Base-by-base conservation (phyloP, 2,329 filamentous ascomycete genomes). In the Aspergillus sp. region DNA sequence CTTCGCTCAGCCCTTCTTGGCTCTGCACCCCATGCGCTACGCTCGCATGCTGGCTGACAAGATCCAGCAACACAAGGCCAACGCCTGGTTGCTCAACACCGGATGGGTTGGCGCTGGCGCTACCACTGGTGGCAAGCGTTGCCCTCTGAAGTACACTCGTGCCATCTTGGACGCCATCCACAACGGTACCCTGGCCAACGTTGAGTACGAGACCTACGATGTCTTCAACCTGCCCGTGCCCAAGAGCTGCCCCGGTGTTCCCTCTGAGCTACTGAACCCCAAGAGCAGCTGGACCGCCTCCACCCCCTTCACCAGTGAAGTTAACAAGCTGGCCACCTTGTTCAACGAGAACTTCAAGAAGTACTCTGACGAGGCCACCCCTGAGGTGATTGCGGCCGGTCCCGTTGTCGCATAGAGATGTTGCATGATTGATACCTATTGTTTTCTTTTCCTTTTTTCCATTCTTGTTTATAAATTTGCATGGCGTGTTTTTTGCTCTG, bases 281-380 rank as follows among this genome's bases (percentile, higher is more conserved):
- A 83, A 85, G 72, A 90, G 85, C 69, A 88, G 86, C 59, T 98
- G 93, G 93, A 94, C 85, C 33, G 84, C 84, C 33, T 86, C 88
- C 37, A 75, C 78, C 40, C 83, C 88, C 73, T 97, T 97, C 81
- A 79, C 83, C 63, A 76, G 76, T 41, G 91, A 96, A 71, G 91
- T 97, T 36, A 85, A 78, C 69, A 97, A 96, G 79, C 83, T 98
- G 31, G 93, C 85, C 60, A 76, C 73, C 52, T 81, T 97, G 51
- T 98, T 98, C 79, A 82, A 85, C 62, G 88, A 96, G 74, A 98
- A 98, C 81, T 98, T 98, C 75, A 83, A 89, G 77, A 95, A 96
- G 79, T 96, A 95, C 75, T 78, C 84, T 60, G 83, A 83, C 57
- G 82, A 95, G 70, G 89, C 90, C 27, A 90, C 88, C 29, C 76